Evolutionary conservation across 148 eudicot species (phyloP), one percentile per base, ranked within the genome.

Genomic region (Rhododendron henanense): DNA sequence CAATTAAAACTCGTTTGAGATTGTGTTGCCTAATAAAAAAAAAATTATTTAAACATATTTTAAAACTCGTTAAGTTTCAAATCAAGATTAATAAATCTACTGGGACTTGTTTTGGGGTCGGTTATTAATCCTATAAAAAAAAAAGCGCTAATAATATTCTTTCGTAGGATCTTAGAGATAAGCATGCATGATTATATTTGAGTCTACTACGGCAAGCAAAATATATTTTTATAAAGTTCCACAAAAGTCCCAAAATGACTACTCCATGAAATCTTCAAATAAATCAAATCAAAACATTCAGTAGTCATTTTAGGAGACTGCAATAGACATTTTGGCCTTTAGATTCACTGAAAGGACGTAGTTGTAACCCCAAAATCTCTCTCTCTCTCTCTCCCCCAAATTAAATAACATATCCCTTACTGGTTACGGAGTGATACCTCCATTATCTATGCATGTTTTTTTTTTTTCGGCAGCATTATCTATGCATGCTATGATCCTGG

Each of bases 261-360:
- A 41, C 45, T 41, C 45, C 45, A 0, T n/a, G 73, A 41, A 77
- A 5, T 23, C 23, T 31, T 41, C 13, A 9, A 79, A 3, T 61
- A 48, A 48, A 51, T 79, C 2, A 53, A 25, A 50, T 79, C 6
- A 53, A 31, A 51, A 53, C 45, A 55, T 55, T 6, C 21, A 55
- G 55, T 10, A 53, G 65, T 81, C 19, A 3, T 23, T 82, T 82
- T 31, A 23, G 51, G 84, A 23, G 18, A 82, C 75, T 82, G 47
- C 84, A 85, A 81, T 85, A 61, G 89, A 55, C 87, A 79, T 31
- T 55, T 75, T 10, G 87, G 78, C 85, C 85, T 31, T 59, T 4
- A 5, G 33, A 39, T 84, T 75, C 74, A 39, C 84, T 35, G 84
- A 87, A 87, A 53, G 81, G 89, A 61, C 89, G 50, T 47, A 39